Evolutionary conservation across 2,329 filamentous ascomycete species (phyloP).

Genomic region (Colletotrichum graminicola): DNA sequence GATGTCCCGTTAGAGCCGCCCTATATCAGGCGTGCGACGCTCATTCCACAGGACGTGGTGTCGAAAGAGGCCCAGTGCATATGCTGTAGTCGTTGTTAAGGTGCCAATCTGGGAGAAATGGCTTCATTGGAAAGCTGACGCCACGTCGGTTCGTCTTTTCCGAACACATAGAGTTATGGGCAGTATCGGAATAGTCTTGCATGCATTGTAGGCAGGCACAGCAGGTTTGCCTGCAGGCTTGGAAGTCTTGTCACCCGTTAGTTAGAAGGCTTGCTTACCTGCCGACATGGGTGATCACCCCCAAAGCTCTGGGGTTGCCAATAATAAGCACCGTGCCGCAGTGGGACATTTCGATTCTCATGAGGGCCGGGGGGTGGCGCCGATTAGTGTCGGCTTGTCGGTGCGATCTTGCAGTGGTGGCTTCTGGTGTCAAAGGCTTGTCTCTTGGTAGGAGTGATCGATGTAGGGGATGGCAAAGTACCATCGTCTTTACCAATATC

Average conservation of each 20-base stretch:
- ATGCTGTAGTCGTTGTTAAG: background rate
- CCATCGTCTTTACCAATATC: too few species aligned
- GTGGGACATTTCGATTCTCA: background rate
- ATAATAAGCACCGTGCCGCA: conserved; percentile 12
- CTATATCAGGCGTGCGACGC: background rate
- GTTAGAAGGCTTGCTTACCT: background rate
- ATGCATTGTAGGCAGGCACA: too few species aligned
- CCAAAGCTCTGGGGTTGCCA: background rate
- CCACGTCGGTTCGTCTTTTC: background rate
- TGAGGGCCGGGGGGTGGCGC: background rate
- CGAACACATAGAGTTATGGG: background rate
- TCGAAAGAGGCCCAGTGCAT: background rate
- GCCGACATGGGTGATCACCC: background rate
- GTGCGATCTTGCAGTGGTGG: conserved; percentile 20
- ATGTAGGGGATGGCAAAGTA: too few species aligned
- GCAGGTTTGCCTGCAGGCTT: too few species aligned
- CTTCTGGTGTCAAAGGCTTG: background rate
- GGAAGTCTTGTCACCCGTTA: background rate
- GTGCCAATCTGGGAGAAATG: background rate
- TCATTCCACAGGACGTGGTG: background rate
- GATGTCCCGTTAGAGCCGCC: conserved; percentile 29
- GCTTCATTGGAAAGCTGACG: too few species aligned
- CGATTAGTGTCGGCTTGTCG: conserved; percentile 24
- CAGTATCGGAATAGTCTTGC: background rate
- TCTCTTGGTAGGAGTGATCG: background rate